Conservation (phyloP, 1,139 yeast species). For the Taphrina populina region DNA sequence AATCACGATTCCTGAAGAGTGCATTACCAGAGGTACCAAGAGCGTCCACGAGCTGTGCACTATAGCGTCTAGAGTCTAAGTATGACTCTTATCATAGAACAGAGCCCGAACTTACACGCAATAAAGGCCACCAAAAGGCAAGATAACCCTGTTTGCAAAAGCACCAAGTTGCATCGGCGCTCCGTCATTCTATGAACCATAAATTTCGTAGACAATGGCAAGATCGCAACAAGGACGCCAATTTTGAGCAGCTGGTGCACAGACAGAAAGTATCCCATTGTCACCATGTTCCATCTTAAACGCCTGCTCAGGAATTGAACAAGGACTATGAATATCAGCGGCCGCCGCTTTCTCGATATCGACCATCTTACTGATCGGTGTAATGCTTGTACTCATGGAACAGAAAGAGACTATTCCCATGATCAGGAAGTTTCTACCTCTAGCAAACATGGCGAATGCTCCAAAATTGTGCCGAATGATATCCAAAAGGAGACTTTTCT, state of each 20-base stretch:
- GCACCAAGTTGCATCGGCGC: not conserved
- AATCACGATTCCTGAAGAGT: too few relatives aligned
- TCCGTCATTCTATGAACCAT: slow-evolving; percentile 5
- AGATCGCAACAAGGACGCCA: not conserved
- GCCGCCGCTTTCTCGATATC: too few relatives aligned
- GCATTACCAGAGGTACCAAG: too few relatives aligned
- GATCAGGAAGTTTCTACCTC: slow-evolving; percentile 4
- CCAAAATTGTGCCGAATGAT: not conserved
- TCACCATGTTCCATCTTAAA: slow-evolving; percentile 1
- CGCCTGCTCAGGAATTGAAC: slow-evolving; percentile 1
- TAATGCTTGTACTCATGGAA: not conserved
- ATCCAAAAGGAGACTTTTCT: not conserved
- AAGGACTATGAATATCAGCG: slow-evolving; percentile 5
- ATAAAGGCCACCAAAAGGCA: not conserved
- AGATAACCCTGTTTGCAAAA: not conserved
- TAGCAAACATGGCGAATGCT: not conserved
- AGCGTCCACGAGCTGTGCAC: too few relatives aligned
- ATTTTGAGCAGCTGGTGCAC: slow-evolving; percentile 1
- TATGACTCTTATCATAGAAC: too few relatives aligned
- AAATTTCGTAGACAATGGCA: slow-evolving; percentile 6
- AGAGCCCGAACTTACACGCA: slow-evolving; percentile 8
- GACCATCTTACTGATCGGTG: too few relatives aligned
- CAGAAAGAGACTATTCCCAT: slow-evolving; percentile 1
- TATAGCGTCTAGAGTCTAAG: too few relatives aligned
- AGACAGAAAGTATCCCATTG: slow-evolving; percentile 1